Percentiles rank a stretch among this genome's conserved stretches.
Conservation (phyloP, 345 rosid species). For the Cardiospermum halicacabum region DNA sequence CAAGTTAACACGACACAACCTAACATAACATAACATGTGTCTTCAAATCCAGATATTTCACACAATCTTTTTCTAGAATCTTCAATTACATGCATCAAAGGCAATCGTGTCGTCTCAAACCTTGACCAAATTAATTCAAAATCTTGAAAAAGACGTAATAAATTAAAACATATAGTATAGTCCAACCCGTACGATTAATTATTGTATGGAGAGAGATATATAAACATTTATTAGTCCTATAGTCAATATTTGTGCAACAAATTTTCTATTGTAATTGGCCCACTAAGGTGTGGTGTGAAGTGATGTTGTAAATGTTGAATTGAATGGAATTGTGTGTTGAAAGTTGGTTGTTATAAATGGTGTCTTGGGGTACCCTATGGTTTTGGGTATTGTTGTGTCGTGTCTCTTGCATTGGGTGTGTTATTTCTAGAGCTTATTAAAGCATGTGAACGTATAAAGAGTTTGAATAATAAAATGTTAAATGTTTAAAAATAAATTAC, state of each 20-base stretch:
- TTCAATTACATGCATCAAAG: neutral
- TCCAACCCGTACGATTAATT: neutral
- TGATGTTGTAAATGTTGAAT: neutral
- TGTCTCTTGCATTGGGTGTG: too few species aligned
- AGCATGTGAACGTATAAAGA: too few species aligned
- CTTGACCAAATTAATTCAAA: neutral
- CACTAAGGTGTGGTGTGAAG: neutral
- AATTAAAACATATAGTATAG: too few species aligned
- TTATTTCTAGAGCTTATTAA: too few species aligned
- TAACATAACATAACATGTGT: too few species aligned
- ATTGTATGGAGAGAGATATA: neutral
- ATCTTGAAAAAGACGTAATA: neutral
- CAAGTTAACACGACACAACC: neutral
- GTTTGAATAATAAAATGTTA: too few species aligned
- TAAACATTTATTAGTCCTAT: neutral
- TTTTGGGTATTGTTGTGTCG: neutral
- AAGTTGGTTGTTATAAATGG: too few species aligned
- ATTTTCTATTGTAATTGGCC: neutral
- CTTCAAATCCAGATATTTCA: neutral
- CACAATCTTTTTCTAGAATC: neutral
- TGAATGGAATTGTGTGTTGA: too few species aligned
- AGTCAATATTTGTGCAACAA: neutral
- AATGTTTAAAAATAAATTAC: too few species aligned
- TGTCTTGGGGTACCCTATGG: neutral
- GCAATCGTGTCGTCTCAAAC: neutral